These are phyloP conservation scores for Narthecium ossifragum DNA, from an alignment of 106 monocot genomes.

Conservation along the genomic window DNA sequence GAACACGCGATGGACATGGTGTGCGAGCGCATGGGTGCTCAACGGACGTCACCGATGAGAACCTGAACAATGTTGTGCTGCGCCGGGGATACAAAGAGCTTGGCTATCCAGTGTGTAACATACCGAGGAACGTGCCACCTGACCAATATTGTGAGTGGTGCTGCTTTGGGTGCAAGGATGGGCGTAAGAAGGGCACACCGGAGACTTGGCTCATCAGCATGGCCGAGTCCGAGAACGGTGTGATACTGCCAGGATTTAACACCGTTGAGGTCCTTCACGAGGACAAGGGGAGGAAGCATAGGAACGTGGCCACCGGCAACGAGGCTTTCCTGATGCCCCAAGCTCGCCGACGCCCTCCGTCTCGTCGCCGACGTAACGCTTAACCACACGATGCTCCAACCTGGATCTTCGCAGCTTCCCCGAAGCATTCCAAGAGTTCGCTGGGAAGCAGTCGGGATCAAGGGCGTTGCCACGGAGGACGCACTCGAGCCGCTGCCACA, in stretches of 20 bases:
- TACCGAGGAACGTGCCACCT: conserved; percentile 39
- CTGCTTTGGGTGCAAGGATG: conserved; percentile 59
- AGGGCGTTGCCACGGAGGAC: no score
- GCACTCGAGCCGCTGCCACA: no score
- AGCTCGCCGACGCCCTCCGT: no score
- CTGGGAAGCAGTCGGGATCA: no score
- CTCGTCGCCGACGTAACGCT: no score
- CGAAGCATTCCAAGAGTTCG: no score
- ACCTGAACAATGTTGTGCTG: conserved; percentile 39
- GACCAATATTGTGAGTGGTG: conserved; percentile 83
- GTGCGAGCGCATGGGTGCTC: conserved; percentile 55
- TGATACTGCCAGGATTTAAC: conserved; percentile 39
- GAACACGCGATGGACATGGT: conserved; percentile 45
- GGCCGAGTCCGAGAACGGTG: conserved; percentile 49
- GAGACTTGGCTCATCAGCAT: conserved; percentile 77
- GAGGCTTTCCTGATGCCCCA: no score
- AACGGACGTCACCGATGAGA: conserved; percentile 26
- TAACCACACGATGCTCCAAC: no score
- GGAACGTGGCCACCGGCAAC: conserved; percentile 32
- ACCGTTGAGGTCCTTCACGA: conserved; percentile 28
- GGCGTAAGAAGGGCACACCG: conserved; percentile 40
- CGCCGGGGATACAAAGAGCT: conserved; percentile 48
- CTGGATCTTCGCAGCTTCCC: no score
- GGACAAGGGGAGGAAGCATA: conserved; percentile 2
- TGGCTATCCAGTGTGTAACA: conserved; percentile 39